Base-by-base conservation (phyloP, 495 filamentous ascomycete genomes). In the Jackrogersella minutella region DNA sequence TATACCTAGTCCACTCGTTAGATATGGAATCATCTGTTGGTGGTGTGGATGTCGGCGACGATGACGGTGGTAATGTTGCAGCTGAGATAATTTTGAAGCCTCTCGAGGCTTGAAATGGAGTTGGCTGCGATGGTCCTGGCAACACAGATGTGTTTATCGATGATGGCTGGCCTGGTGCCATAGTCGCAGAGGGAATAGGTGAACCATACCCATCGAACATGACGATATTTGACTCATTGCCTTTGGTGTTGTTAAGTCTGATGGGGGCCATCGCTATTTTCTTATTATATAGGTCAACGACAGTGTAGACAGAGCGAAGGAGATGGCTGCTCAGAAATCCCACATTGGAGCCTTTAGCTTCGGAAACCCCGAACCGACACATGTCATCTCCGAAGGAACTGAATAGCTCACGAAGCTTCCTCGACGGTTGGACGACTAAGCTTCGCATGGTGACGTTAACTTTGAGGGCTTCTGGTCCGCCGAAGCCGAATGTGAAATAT, bases 401-500 rank as follows among this genome's bases (percentile, higher is more conserved):
- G 44, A 49, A 49, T 17, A 49, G n/a, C 26, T 49, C n/a, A n/a
- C 44, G 44, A 31, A 49, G 44, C 11, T 31, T 16, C 13, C 13
- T 30, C 7, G 44, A n/a, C 10, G 44, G 44, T n/a, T 2, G 44
- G 24, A 31, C 14, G 44, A 49, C 44, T 31, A 49, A 17, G 13
- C 24, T 49, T 9, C 24, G 24, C 44, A 49, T 49, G 11, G 24
- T 49, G 3, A 49, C 44, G 9, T 49, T 49, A n/a, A 31, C 44
- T n/a, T 31, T 49, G 13, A 49, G 31, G 16, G 13, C 22, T 10
- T 31, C 44, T 17, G 44, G 26, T 19, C 44, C 44, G 5, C 44
- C 44, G n/a, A 49, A 49, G 26, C 44, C 44, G 5, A 49, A 49
- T 5, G 44, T 49, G 9, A 49, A 49, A 30, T 49, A 49, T 17